Evolutionary conservation across 1,139 yeast species (phyloP), one percentile per base, ranked within the genome.

Genomic region (Meyerozyma carpophila): DNA sequence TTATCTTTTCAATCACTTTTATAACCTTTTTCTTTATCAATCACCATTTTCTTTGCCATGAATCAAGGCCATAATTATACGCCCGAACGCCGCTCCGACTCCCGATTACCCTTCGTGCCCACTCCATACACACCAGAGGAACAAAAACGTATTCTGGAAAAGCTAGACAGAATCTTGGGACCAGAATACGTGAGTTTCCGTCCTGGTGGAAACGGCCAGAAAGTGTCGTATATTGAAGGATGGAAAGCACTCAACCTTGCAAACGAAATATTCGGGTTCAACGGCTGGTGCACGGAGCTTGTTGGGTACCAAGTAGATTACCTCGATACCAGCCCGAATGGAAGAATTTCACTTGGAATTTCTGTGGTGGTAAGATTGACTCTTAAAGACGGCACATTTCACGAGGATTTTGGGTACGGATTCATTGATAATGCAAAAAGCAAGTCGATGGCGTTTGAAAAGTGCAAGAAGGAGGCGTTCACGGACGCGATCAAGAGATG

Each of bases 181-280:
- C 97, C 98, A 0, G 98, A 91, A 61, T 91, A 81, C 56, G 82
- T 93, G 28, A 82, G 95, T 36, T 79, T 80, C 41, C 73, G 98
- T 36, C 83, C 91, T 2, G 94, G 91, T 1, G 89, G 84, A 25
- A 89, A 89, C 2, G 82, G 84, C 7, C 72, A 72, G 37, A 70
- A 75, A 42, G 88, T 85, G 5, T 81, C 85, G 2, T 85, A 85
- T 54, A 73, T 85, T 27, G 93, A 84, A 62, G 95, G 94, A 1
- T 84, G 91, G 90, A 82, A 79, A 56, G 91, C 86, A 3, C 74
- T 86, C 37, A 83, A 84, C 56, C 62, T 86, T 40, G 94, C 95
- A 13, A 86, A 86, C 55, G 85, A 82, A 54, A 80, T 85, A 8
- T 85, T 86, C 71, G 94, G 94, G 0, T 85, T 82, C 54, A 81